A percentile compares a stretch with the other conserved stretches of the same genome.
Conservation (phyloP, 106 monocot genomes). For the Iris macrosiphon region DNA sequence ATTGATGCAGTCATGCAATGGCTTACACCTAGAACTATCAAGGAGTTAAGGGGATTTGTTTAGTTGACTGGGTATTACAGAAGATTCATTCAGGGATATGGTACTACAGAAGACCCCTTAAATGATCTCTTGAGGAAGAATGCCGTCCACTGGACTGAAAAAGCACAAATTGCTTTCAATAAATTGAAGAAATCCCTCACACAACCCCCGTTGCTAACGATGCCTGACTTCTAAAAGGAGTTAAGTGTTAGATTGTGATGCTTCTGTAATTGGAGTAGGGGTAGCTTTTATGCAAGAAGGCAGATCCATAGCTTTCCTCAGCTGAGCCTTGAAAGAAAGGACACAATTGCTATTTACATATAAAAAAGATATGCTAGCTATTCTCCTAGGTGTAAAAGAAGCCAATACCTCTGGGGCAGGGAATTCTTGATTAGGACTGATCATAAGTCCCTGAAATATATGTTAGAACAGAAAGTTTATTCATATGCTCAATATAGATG, state of each 20-base stretch:
- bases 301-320: not conserved
- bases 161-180: not conserved
- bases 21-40: not conserved
- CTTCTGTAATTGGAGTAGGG: no score
- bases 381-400: no score
- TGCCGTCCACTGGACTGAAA: not conserved
- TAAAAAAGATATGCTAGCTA: no score
- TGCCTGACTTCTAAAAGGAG: not conserved
- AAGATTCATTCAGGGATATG: not conserved
- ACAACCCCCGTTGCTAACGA: not conserved
- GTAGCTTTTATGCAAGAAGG: not conserved
- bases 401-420: no score
- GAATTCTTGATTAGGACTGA: no score
- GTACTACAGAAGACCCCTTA: not conserved
- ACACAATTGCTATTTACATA: not conserved
- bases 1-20: not conserved
- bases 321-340: not conserved
- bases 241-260: not conserved
- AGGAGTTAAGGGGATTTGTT: not conserved
- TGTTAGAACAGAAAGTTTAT: no score
- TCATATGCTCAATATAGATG: no score
- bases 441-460: no score
- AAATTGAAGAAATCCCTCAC: not conserved
- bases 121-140: not conserved
- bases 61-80: not conserved